Evolutionary conservation across 495 filamentous ascomycete species (phyloP).

Genomic region (Penicillium paradoxum): DNA sequence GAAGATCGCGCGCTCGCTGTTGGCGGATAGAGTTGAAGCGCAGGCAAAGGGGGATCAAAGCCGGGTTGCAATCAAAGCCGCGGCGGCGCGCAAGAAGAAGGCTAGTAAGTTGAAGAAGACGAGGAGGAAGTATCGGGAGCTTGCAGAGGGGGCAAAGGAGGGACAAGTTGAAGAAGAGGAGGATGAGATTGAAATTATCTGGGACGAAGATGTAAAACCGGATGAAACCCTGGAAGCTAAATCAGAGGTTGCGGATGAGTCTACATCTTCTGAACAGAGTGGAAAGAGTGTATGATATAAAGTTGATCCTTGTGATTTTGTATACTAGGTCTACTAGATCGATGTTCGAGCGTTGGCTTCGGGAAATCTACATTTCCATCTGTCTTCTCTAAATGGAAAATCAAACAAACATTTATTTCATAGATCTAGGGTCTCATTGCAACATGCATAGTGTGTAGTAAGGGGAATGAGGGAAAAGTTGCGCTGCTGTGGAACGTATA

Average conservation of each 20-base stretch:
- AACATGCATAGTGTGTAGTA: slow-evolving; percentile 5
- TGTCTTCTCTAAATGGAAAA: not conserved
- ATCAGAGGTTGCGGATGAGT: not conserved
- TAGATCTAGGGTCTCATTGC: slow-evolving; percentile 13
- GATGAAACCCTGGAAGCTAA: slow-evolving; percentile 2
- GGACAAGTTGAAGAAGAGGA: slow-evolving; percentile 39
- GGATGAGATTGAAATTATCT: slow-evolving; percentile 39
- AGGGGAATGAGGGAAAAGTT: not conserved
- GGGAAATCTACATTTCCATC: not conserved
- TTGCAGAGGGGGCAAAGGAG: slow-evolving; percentile 41
- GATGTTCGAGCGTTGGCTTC: not conserved
- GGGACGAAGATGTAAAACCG: slow-evolving; percentile 3
- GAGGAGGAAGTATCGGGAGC: slow-evolving; percentile 57
- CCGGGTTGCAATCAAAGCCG: slow-evolving; percentile 51
- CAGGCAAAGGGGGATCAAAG: slow-evolving; percentile 55
- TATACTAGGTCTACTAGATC: not conserved
- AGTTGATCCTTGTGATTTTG: not conserved
- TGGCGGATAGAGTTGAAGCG: slow-evolving; percentile 74
- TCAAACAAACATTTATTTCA: slow-evolving; percentile 7
- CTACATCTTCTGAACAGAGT: not conserved
- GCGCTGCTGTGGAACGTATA: not conserved
- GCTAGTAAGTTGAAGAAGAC: slow-evolving; percentile 62
- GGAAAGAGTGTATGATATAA: not conserved
- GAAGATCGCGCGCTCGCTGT: slow-evolving; percentile 71
- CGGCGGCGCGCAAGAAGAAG: slow-evolving; percentile 55